Evolutionary conservation across 208 protist species (phyloP).

Genomic region (Crithidia fasciculata): DNA sequence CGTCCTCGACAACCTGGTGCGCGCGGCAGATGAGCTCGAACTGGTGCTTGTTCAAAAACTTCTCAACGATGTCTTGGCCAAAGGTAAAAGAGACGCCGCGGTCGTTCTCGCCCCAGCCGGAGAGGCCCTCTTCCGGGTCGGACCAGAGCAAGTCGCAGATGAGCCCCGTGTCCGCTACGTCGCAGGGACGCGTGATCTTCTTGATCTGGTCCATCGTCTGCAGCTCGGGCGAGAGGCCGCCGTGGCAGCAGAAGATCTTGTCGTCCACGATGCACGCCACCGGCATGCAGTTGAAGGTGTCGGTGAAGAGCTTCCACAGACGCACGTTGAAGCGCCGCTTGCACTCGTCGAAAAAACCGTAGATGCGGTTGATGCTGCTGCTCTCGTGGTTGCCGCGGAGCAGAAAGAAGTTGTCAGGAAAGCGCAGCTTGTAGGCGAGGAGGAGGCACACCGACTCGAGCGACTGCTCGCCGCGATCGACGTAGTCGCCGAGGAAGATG

Average conservation of each 20-base stretch:
- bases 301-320: conserved; percentile 99
- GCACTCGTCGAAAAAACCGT: conserved; percentile 99
- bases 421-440: conserved; percentile 99
- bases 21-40: conserved; percentile 97
- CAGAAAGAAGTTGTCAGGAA: conserved; percentile 99
- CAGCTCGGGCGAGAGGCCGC: conserved; percentile 97
- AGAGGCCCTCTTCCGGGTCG: conserved; percentile 97
- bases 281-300: conserved; percentile 99
- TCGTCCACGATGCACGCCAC: conserved; percentile 99
- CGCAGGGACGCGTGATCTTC: conserved; percentile 96
- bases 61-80: conserved; percentile 92
- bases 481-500: conserved; percentile 99
- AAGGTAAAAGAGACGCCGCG: conserved; percentile 94
- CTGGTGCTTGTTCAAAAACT: conserved; percentile 96
- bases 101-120: conserved; percentile 93
- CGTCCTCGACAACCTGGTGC: conserved; percentile 97
- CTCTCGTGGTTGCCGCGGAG: conserved; percentile 99
- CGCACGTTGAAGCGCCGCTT: conserved; percentile 98
- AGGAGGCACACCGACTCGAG: conserved; percentile 98
- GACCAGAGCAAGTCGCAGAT: conserved; percentile 99
- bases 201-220: conserved; percentile 96
- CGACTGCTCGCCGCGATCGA: conserved; percentile 99
- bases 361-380: conserved; percentile 99
- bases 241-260: conserved; percentile 99
- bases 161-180: conserved; percentile 98